Evolutionary conservation across 2,329 filamentous ascomycete species (phyloP), one percentile per base, ranked within the genome.

Genomic region (Thelonectria olida): DNA sequence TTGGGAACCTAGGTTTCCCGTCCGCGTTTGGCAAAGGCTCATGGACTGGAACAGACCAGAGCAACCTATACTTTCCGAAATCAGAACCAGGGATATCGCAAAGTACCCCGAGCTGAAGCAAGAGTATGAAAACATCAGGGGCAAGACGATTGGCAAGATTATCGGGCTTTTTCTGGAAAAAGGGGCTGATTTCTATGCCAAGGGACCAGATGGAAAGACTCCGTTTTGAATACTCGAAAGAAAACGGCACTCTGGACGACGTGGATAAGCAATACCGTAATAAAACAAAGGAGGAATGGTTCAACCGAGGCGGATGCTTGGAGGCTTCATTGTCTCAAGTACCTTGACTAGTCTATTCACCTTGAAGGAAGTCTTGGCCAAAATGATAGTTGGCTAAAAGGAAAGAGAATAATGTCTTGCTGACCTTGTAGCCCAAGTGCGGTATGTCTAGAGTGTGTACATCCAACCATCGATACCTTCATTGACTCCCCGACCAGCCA

Each of bases 391-490:
- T n/a, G n/a, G n/a, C 28, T 31, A 10, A 12, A 31, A 31, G 9
- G 3, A 12, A 31, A 31, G 28, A 8, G 28, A 27, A 27, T 5
- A 9, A 27, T 27, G n/a, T 27, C 25, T 27, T 27, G 25, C 25
- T n/a, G n/a, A n/a, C n/a, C n/a, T n/a, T n/a, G n/a, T n/a, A n/a
- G n/a, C n/a, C n/a, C n/a, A n/a, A n/a, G n/a, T n/a, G n/a, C n/a
- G n/a, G n/a, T n/a, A n/a, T n/a, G n/a, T n/a, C n/a, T 15, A 61
- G 10, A 58, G 54, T 1, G 54, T 58, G 23, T 61, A 58, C 36
- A 28, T 38, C 58, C 54, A 57, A 12, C 48, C 42, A 3, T 17
- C 25, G n/a, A 62, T 51, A 13, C 49, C 59, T 12, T 58, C 59
- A 19, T 50, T 58, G 3, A 54, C 22, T 9, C 17, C 31, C 10